A percentile compares a stretch with the other conserved stretches of the same genome.
Evolutionary conservation across 2,329 filamentous ascomycete genomes (phyloP).

Genomic region (Verticillium tricorpus): DNA sequence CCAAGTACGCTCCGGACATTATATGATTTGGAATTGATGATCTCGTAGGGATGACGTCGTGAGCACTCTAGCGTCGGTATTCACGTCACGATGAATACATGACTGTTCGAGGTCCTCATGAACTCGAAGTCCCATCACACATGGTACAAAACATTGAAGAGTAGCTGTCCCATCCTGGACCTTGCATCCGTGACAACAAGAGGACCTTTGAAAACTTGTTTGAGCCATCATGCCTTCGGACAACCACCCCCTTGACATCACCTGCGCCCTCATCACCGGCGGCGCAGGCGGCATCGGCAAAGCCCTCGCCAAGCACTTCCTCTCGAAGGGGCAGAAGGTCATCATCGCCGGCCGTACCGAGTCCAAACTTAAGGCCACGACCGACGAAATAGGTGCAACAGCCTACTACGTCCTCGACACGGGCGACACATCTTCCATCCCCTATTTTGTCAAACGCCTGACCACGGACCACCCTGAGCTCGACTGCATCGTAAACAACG

Average conservation of each 20-base stretch:
- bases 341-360: slow-evolving; percentile 52
- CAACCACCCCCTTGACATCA: slow-evolving; percentile 25
- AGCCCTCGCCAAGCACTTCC: slow-evolving; percentile 40
- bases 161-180: neutral
- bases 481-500: slow-evolving; percentile 57
- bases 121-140: neutral
- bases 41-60: neutral
- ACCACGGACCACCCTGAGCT: slow-evolving; percentile 40
- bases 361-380: slow-evolving; percentile 40
- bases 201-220: too few relatives aligned
- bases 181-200: neutral
- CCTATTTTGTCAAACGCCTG: slow-evolving; percentile 39
- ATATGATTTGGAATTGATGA: neutral
- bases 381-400: slow-evolving; percentile 36
- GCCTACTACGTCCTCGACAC: slow-evolving; percentile 51
- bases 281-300: slow-evolving; percentile 49
- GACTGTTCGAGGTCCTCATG: neutral
- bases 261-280: slow-evolving; percentile 44
- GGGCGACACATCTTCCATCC: slow-evolving; percentile 36
- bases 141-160: too few relatives aligned
- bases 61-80: neutral
- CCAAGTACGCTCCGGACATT: neutral
- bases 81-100: neutral
- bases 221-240: neutral
- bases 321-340: slow-evolving; percentile 42